Conservation (phyloP, 2,329 filamentous ascomycete genomes). For the Raffaelea deltoideospora region DNA sequence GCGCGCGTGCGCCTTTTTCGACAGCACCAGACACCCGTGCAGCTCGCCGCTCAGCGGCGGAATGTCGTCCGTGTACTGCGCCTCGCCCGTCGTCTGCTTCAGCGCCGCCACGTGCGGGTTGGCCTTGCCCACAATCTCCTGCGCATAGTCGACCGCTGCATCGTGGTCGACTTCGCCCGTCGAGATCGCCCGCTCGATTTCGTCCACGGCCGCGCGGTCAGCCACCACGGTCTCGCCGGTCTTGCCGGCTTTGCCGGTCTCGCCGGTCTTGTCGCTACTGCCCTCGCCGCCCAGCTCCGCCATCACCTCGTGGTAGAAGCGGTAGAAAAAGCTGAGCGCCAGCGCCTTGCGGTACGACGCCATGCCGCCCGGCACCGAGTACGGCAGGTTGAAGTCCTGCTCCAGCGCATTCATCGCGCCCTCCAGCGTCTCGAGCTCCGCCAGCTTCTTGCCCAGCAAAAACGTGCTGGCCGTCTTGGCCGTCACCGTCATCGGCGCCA, state of each 20-base stretch:
- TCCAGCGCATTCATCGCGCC: slow-evolving; percentile 83
- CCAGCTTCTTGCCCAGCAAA: slow-evolving; percentile 63
- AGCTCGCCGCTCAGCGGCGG: slow-evolving; percentile 76
- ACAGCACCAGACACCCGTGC: slow-evolving; percentile 75
- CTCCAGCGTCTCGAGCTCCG: slow-evolving; percentile 71
- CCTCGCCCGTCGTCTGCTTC: slow-evolving; percentile 87
- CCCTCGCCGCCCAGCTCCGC: slow-evolving; percentile 31
- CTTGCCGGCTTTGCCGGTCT: slow-evolving; percentile 4
- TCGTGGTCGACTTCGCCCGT: slow-evolving; percentile 63
- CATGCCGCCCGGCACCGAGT: slow-evolving; percentile 93
- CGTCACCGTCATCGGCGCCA: slow-evolving; percentile 83
- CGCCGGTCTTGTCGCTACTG: slow-evolving; percentile 30
- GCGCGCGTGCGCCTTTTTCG: slow-evolving; percentile 77
- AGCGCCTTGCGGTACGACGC: slow-evolving; percentile 86
- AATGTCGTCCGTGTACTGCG: slow-evolving; percentile 93
- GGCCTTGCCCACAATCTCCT: slow-evolving; percentile 73
- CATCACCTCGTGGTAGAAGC: slow-evolving; percentile 85
- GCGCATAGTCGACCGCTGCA: slow-evolving; percentile 61
- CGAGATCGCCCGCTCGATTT: slow-evolving; percentile 77
- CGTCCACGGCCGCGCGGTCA: slow-evolving; percentile 62
- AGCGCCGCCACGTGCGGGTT: slow-evolving; percentile 77
- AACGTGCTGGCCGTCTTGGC: slow-evolving; percentile 66
- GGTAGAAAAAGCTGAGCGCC: slow-evolving; percentile 88
- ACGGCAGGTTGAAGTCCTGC: slow-evolving; percentile 73
- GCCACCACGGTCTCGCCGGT: slow-evolving; percentile 14